Base-by-base conservation (phyloP, 345 rosid species). In the Pelargonium nanum region DNA sequence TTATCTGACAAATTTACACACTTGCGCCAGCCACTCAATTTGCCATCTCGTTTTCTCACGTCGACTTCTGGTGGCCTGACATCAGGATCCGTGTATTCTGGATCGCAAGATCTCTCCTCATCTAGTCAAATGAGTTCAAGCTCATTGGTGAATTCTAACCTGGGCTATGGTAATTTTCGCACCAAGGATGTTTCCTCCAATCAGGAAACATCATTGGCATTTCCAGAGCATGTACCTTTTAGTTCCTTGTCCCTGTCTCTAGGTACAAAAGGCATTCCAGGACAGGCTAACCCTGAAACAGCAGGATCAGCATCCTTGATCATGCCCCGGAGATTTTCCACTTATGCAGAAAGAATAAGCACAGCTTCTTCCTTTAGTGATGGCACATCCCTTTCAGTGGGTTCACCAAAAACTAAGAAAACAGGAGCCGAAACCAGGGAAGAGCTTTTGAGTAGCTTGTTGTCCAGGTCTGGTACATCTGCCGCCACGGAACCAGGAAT, bases 361-460 rank as follows among this genome's bases (percentile, higher is more conserved):
- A 80, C 94, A 61, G 70, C 87, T 70, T 72, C 97, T 73, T 79
- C 95, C 70, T 84, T 85, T 62, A 78, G 76, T 51, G 97, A 89
- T 23, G 86, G 84, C 22, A 62, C 75, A 34, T 80, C 94, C 59
- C 73, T 76, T 53, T 63, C 81, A 24, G 69, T 65, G 21, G 78
- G 80, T 63, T 87, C 99, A 9, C 97, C 97, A 1, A 94, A 90
- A 80, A 71, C 76, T 64, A 94, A 93, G 96, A 90, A 94, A 76
- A 83, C 91, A 0, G 95, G 97, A 65, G 78, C 83, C 64, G 96
- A 90, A 73, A 84, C 95, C 56, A 85, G 80, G 69, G 95, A 82
- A 69, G 95, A 90, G 22, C 75, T 78, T 58, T 66, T 79, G 60
- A 85, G 68, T 65, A 80, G 81, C 77, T 60, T 87, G 66, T 66